Evolutionary conservation across 441 rosid species (phyloP).

Genomic region (Gossypium davidsonii): DNA sequence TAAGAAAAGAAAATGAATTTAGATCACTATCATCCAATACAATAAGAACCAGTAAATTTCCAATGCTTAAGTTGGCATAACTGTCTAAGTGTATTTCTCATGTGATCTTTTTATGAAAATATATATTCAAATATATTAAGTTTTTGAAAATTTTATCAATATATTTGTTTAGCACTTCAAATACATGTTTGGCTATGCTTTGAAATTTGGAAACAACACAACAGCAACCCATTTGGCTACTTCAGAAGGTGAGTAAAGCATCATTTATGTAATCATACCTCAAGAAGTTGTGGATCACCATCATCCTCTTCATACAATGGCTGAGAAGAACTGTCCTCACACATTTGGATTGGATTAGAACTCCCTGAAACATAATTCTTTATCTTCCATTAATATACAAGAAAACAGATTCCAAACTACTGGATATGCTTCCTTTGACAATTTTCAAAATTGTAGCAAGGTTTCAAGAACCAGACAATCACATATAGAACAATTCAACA

Average conservation of each 20-base stretch:
- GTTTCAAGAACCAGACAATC: conserved; percentile 7
- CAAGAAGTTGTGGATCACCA: conserved; percentile 29
- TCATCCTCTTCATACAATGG: conserved; percentile 22
- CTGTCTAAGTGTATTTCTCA: not conserved
- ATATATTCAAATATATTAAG: not conserved
- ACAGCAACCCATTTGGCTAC: not conserved
- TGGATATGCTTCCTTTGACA: not conserved
- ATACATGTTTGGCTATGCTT: not conserved
- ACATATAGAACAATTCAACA: not conserved
- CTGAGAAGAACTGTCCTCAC: conserved; percentile 23
- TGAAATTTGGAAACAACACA: not conserved
- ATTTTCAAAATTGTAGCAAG: not conserved
- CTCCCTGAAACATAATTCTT: conserved; percentile 32
- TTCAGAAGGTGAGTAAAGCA: not conserved
- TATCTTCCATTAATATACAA: conserved; percentile 15
- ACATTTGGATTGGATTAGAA: conserved; percentile 15
- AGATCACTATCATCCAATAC: not conserved
- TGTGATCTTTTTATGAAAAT: not conserved
- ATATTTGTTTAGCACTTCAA: not conserved
- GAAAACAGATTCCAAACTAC: conserved; percentile 12
- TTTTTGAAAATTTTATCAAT: not conserved
- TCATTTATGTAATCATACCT: conserved; percentile 6
- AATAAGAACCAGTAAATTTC: not conserved
- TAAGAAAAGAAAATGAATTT: conserved; percentile 1
- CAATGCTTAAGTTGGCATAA: not conserved